Conservation (phyloP, 208 protist species). For the Porcisia deanei region DNA sequence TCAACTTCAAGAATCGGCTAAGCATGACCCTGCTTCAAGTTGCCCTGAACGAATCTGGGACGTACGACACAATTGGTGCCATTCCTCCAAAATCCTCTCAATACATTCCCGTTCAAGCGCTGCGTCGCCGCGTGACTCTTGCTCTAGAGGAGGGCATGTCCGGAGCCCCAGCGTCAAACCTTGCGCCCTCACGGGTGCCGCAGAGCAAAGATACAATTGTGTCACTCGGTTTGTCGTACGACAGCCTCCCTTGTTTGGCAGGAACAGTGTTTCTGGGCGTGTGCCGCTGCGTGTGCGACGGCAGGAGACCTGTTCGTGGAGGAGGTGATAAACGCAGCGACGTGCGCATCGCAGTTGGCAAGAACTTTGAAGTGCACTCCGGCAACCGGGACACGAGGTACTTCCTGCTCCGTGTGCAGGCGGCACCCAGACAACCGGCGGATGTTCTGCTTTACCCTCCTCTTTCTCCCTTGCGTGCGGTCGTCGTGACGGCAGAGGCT, state of each 20-base stretch:
- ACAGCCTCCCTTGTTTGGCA: slow-evolving; percentile 50
- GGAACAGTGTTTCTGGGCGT: slow-evolving; percentile 54
- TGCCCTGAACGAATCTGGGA: slow-evolving; percentile 1
- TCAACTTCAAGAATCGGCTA: slow-evolving; percentile 57
- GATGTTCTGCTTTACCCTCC: slow-evolving; percentile 20
- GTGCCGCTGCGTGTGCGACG: slow-evolving; percentile 12
- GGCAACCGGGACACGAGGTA: slow-evolving; percentile 30
- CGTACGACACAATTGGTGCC: slow-evolving; percentile 13
- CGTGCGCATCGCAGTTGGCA: slow-evolving; percentile 31
- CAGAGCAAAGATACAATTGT: slow-evolving; percentile 8
- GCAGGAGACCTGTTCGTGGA: neutral
- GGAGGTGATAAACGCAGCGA: neutral
- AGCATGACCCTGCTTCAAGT: slow-evolving; percentile 39
- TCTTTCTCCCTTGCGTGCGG: slow-evolving; percentile 21
- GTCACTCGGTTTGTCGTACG: slow-evolving; percentile 62
- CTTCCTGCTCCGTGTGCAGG: slow-evolving; percentile 48
- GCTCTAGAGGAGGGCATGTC: neutral
- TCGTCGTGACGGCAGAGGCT: slow-evolving; percentile 37
- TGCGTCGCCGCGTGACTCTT: slow-evolving; percentile 23
- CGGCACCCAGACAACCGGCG: slow-evolving; percentile 15
- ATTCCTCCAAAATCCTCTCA: slow-evolving; percentile 4
- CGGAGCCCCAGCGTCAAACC: neutral
- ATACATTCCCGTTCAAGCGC: slow-evolving; percentile 13
- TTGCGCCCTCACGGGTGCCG: neutral
- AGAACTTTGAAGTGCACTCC: slow-evolving; percentile 30